phyloP scores from a whole-genome alignment of 2,329 filamentous ascomycete genomes.

The Emydomyces testavorans region DNA sequence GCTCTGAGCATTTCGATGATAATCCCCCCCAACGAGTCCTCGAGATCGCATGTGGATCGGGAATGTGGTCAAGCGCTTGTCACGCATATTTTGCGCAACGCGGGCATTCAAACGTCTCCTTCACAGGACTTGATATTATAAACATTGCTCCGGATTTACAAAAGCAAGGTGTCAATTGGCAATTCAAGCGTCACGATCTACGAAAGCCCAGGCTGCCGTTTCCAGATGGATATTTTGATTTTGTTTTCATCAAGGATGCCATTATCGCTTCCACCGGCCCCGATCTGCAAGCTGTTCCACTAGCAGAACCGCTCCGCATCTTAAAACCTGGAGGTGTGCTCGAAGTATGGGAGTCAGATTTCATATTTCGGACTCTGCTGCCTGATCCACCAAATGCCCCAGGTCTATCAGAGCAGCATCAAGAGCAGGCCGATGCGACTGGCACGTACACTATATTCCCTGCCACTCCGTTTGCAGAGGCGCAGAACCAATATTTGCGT shows the following conservation, averaged over 20 bases:
- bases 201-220: conserved; percentile 67
- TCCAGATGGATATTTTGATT: conserved; percentile 66
- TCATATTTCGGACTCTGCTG: conserved; percentile 68
- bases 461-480: conserved; percentile 68
- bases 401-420: conserved; percentile 49
- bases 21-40: conserved; percentile 65
- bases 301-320: conserved; percentile 66
- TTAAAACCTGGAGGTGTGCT: conserved; percentile 66
- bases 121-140: conserved; percentile 72
- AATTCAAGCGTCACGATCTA: conserved; percentile 78
- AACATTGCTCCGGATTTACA: conserved; percentile 54
- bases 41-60: conserved; percentile 78
- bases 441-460: conserved; percentile 73
- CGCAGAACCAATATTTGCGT: conserved; percentile 68
- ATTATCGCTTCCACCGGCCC: conserved; percentile 54
- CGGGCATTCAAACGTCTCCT: conserved; percentile 59
- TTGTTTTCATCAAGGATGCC: conserved; percentile 79
- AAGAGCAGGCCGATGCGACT: conserved; percentile 53
- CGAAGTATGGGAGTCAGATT: conserved; percentile 84
- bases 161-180: conserved; percentile 72
- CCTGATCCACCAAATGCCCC: conserved; percentile 58
- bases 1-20: conserved; percentile 54
- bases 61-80: conserved; percentile 80
- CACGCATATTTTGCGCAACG: conserved; percentile 63
- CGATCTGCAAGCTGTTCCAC: conserved; percentile 42